Conservation (phyloP, 306 rosid species). For the Mimosa pudica region DNA sequence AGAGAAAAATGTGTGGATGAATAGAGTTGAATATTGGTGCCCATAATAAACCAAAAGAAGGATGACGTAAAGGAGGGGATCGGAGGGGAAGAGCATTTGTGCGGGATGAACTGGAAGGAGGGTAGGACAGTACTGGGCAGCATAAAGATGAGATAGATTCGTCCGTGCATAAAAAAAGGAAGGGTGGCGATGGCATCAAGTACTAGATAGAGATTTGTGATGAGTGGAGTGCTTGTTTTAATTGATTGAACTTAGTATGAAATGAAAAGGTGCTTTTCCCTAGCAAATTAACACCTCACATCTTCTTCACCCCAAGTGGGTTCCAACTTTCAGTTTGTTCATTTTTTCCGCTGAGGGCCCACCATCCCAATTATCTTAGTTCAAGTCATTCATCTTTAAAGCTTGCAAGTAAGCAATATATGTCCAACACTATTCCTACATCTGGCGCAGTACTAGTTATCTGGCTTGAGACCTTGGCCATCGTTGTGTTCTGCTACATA, state of each 20-base stretch:
- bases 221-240: conserved; percentile 31
- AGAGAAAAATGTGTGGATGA: neutral
- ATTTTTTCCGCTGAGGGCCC: neutral
- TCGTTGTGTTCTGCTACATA: neutral
- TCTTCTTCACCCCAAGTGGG: neutral
- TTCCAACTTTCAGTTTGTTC: conserved; percentile 10
- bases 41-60: conserved; percentile 10
- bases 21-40: conserved; percentile 18
- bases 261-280: conserved; percentile 30
- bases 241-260: conserved; percentile 30
- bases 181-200: conserved; percentile 24
- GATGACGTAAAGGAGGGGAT: conserved; percentile 27
- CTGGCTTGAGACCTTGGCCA: neutral
- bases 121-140: conserved; percentile 24
- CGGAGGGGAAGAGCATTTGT: conserved; percentile 38
- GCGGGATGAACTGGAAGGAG: conserved; percentile 43
- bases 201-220: conserved; percentile 10
- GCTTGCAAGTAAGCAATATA: neutral
- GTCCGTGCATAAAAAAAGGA: conserved; percentile 32
- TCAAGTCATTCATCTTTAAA: neutral
- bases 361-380: neutral
- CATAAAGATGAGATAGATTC: conserved; percentile 28
- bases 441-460: no score
- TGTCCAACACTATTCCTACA: neutral
- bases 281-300: neutral